Evolutionary conservation across 768 basidiomycete species (phyloP).

Genomic region (Mycena capillaripes): DNA sequence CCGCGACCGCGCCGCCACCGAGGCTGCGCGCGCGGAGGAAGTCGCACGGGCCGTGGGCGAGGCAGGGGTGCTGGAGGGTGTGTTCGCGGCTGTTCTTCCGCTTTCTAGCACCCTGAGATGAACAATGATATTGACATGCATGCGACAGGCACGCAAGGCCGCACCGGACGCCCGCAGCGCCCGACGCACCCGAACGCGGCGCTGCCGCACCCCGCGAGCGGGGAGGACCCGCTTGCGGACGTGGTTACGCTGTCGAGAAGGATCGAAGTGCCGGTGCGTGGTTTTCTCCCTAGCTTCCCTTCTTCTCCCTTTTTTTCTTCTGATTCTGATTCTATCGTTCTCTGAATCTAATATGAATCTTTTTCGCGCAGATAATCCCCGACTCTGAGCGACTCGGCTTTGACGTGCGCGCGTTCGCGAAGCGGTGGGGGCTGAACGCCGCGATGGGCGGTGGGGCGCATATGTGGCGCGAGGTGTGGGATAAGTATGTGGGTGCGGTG

Average conservation of each 20-base stretch:
- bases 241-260: slow-evolving; percentile 39
- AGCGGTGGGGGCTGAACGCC: slow-evolving; percentile 65
- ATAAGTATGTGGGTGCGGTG: slow-evolving; percentile 70
- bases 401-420: slow-evolving; percentile 74
- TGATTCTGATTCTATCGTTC: background rate
- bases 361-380: slow-evolving; percentile 46
- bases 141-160: background rate
- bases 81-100: background rate
- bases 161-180: slow-evolving; percentile 3
- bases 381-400: slow-evolving; percentile 70
- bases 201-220: slow-evolving; percentile 23
- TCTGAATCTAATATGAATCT: no score
- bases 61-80: slow-evolving; percentile 14
- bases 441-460: slow-evolving; percentile 78
- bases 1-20: slow-evolving; percentile 7
- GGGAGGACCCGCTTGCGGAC: slow-evolving; percentile 24
- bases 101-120: no score
- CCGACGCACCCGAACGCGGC: slow-evolving; percentile 37
- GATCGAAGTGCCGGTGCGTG: slow-evolving; percentile 57
- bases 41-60: slow-evolving; percentile 49
- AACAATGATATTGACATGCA: no score
- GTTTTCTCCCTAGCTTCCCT: background rate
- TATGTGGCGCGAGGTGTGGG: slow-evolving; percentile 90
- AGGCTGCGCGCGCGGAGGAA: slow-evolving; percentile 46
- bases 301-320: background rate